phyloP scores from a whole-genome alignment of 1,139 yeast genomes.

The Yamadazyma pseudoaaseri region DNA sequence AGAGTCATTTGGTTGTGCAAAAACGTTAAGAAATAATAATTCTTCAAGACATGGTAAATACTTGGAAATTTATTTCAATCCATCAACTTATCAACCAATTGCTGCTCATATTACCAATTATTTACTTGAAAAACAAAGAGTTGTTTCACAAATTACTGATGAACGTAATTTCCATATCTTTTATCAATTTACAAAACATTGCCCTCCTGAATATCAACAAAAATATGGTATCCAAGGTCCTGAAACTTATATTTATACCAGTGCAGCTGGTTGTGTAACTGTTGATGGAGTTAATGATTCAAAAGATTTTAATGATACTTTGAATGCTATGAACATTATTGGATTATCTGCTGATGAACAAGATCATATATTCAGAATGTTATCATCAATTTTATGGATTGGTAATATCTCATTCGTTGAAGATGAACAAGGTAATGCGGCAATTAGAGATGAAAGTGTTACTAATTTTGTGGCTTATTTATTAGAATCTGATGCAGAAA shows the following conservation, averaged over 20 bases:
- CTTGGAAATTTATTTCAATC: slow-evolving; percentile 84
- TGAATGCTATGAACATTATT: slow-evolving; percentile 83
- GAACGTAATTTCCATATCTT: slow-evolving; percentile 98
- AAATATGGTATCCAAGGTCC: slow-evolving; percentile 89
- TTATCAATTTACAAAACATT: slow-evolving; percentile 92
- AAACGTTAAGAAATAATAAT: slow-evolving; percentile 92
- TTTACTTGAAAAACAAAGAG: slow-evolving; percentile 90
- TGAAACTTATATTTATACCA: slow-evolving; percentile 86
- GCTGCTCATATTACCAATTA: slow-evolving; percentile 97
- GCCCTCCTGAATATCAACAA: slow-evolving; percentile 81
- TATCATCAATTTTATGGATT: slow-evolving; percentile 89
- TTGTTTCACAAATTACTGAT: slow-evolving; percentile 85
- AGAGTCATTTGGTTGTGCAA: slow-evolving; percentile 98
- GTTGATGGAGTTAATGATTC: slow-evolving; percentile 87
- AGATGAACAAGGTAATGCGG: slow-evolving; percentile 84
- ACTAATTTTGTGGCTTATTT: slow-evolving; percentile 93
- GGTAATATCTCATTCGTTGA: slow-evolving; percentile 89
- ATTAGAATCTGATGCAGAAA: slow-evolving; percentile 72
- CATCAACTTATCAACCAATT: slow-evolving; percentile 73
- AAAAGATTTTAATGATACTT: slow-evolving; percentile 75
- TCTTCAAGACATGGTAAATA: slow-evolving; percentile 98
- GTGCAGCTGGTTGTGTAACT: slow-evolving; percentile 79
- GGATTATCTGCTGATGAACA: slow-evolving; percentile 83
- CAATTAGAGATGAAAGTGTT: slow-evolving; percentile 78
- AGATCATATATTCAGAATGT: slow-evolving; percentile 81